Evolutionary conservation across 352 stramenopile genomes (phyloP).

Genomic region (Phytophthora pinifolia): DNA sequence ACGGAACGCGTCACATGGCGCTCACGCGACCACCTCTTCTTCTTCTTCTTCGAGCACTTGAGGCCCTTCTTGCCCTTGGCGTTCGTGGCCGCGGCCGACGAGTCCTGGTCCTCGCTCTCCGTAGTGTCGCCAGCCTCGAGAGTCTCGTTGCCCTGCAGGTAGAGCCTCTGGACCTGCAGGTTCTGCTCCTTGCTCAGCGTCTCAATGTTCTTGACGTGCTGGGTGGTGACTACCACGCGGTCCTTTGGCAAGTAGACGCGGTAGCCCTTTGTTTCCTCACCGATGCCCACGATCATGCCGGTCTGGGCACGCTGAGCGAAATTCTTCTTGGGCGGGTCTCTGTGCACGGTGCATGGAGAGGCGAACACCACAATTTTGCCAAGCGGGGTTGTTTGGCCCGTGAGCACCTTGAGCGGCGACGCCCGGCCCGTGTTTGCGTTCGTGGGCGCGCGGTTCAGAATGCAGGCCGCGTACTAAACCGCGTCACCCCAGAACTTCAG

Average conservation of each 20-base stretch:
- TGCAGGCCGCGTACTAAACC: constrained; percentile 27
- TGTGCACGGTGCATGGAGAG: constrained; percentile 3
- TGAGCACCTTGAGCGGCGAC: constrained; percentile 11
- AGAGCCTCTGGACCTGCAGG: not conserved
- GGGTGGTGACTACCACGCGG: constrained; percentile 4
- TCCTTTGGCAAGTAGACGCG: constrained; percentile 16
- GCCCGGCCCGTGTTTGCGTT: constrained; percentile 4
- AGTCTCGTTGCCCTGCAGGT: not conserved
- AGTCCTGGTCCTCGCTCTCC: not conserved
- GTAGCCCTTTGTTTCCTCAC: constrained; percentile 18
- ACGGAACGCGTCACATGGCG: constrained; percentile 22
- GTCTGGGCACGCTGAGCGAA: not conserved
- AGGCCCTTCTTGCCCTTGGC: too few species aligned
- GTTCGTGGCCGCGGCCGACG: not conserved
- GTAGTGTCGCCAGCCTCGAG: too few species aligned
- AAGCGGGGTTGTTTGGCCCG: not conserved
- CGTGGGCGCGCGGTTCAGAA: constrained; percentile 27
- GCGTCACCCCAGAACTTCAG: constrained; percentile 29
- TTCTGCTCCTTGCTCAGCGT: constrained; percentile 1
- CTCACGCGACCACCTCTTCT: not conserved
- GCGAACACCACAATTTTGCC: constrained; percentile 11
- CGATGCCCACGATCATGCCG: constrained; percentile 11
- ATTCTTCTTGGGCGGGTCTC: constrained; percentile 9
- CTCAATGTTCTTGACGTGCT: constrained; percentile 2
- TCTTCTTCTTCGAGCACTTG: too few species aligned